These are phyloP conservation scores for Dovyalis caffra DNA, from an alignment of 345 rosid species.

Conservation along the genomic window DNA sequence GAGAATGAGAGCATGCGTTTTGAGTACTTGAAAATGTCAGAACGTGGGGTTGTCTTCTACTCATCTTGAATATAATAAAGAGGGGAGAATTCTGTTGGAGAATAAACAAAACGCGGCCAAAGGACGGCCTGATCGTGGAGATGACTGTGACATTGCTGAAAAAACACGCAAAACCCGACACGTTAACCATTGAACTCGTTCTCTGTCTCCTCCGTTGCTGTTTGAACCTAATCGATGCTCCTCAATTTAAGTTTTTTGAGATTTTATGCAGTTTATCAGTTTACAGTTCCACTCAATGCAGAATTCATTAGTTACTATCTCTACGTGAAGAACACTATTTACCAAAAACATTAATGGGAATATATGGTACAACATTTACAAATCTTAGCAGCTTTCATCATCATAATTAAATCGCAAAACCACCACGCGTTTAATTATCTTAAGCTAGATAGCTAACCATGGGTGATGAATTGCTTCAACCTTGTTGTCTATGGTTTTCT, in stretches of 20 bases:
- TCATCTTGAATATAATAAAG: slow-evolving; percentile 24
- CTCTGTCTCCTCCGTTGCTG: slow-evolving; percentile 35
- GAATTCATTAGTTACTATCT: neutral
- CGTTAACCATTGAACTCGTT: slow-evolving; percentile 40
- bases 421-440: neutral
- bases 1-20: slow-evolving; percentile 15
- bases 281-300: neutral
- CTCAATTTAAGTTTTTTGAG: neutral
- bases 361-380: neutral
- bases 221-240: slow-evolving; percentile 29
- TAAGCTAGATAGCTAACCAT: neutral
- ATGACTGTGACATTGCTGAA: slow-evolving; percentile 26
- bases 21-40: slow-evolving; percentile 21
- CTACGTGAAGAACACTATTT: neutral
- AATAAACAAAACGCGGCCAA: slow-evolving; percentile 12
- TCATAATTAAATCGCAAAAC: neutral
- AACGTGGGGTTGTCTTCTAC: slow-evolving; percentile 42
- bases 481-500: neutral
- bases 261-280: neutral
- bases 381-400: neutral
- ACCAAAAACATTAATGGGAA: neutral
- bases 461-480: neutral
- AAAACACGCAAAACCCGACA: slow-evolving; percentile 28
- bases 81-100: slow-evolving; percentile 16
- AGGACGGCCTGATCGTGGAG: slow-evolving; percentile 57